phyloP scores from a whole-genome alignment of 345 rosid species.

The Gossypium turneri region DNA sequence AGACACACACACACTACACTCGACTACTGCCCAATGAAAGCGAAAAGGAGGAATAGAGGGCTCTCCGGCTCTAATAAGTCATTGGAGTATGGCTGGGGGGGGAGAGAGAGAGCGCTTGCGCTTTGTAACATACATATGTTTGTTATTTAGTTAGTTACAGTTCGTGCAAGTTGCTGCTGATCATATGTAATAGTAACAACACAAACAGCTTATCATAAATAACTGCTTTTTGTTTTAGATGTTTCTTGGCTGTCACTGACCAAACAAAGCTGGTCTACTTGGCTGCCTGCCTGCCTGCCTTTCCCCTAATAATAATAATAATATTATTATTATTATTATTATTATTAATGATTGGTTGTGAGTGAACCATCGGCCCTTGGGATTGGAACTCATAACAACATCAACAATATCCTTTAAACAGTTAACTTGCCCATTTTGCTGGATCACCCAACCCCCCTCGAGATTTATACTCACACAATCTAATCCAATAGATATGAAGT shows the following conservation, averaged over 20 bases:
- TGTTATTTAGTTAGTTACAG: neutral
- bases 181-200: conserved; percentile 6
- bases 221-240: conserved; percentile 12
- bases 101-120: too few relatives aligned
- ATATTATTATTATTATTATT: neutral
- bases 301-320: neutral
- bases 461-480: too few relatives aligned
- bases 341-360: conserved; percentile 38
- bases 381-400: neutral
- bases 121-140: too few relatives aligned
- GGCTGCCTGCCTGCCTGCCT: neutral
- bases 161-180: conserved; percentile 9
- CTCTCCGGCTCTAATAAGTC: conserved; percentile 2
- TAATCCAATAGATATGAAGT: too few relatives aligned
- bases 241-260: conserved; percentile 29
- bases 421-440: neutral
- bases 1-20: conserved; percentile 14
- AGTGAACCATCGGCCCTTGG: conserved; percentile 35
- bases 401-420: neutral
- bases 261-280: conserved; percentile 11
- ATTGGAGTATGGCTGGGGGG: conserved; percentile 1
- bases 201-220: conserved; percentile 23
- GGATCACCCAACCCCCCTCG: conserved; percentile 4
- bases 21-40: conserved; percentile 33
- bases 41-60: neutral